Conservation (phyloP, 2,329 filamentous ascomycete genomes). For the Alternaria atra region DNA sequence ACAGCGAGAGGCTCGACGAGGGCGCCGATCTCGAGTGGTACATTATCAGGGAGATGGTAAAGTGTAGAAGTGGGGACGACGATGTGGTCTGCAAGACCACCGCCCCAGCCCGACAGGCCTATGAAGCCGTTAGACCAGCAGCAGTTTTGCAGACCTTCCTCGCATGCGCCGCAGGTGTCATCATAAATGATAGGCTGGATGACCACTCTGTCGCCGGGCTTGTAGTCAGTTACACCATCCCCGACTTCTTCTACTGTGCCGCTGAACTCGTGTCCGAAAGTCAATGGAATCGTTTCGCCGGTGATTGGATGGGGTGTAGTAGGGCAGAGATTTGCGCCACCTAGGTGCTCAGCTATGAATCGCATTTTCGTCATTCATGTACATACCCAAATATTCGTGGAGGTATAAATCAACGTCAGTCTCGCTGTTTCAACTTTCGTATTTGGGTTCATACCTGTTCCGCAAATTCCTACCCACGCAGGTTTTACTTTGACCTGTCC, state of each 20-base stretch:
- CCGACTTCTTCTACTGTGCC: constrained; percentile 62
- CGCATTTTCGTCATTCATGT: constrained; percentile 6
- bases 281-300: constrained; percentile 60
- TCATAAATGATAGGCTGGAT: constrained; percentile 66
- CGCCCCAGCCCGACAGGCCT: constrained; percentile 62
- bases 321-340: constrained; percentile 60
- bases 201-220: constrained; percentile 59
- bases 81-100: constrained; percentile 62
- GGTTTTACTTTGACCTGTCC: constrained; percentile 56
- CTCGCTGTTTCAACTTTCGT: background rate
- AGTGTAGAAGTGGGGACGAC: constrained; percentile 59
- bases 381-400: constrained; percentile 56
- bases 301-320: constrained; percentile 65
- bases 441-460: constrained; percentile 40
- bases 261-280: constrained; percentile 64
- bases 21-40: constrained; percentile 62
- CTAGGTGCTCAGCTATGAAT: constrained; percentile 23
- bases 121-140: constrained; percentile 65
- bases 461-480: constrained; percentile 56
- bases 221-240: constrained; percentile 59
- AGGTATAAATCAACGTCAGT: constrained; percentile 44
- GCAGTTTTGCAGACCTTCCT: constrained; percentile 63
- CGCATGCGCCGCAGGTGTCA: constrained; percentile 61
- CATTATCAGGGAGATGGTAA: constrained; percentile 60
- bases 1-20: constrained; percentile 65